phyloP scores from a whole-genome alignment of 495 filamentous ascomycete species.

The Aspergillus nanangensis region DNA sequence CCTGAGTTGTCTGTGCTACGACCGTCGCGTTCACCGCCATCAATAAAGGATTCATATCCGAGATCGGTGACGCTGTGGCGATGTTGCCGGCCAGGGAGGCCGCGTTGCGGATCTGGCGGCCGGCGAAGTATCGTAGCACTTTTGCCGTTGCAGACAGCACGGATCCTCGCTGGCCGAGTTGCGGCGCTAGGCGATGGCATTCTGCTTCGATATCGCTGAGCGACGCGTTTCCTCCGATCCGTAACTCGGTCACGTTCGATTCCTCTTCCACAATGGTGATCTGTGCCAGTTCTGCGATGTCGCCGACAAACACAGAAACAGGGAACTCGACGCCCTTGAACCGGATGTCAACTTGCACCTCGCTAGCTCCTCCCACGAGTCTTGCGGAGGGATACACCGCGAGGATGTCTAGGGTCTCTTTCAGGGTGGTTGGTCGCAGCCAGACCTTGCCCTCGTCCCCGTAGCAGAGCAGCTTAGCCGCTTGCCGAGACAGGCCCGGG shows the following conservation, averaged over 20 bases:
- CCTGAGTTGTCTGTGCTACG: constrained; percentile 62
- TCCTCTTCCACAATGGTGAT: constrained; percentile 68
- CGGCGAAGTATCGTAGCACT: constrained; percentile 84
- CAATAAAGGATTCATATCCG: constrained; percentile 91
- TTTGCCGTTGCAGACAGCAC: constrained; percentile 68
- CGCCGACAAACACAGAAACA: constrained; percentile 84
- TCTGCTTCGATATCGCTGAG: constrained; percentile 76
- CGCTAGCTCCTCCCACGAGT: constrained; percentile 89
- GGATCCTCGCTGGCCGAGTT: constrained; percentile 4
- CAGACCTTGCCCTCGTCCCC: constrained; percentile 91
- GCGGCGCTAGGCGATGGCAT: constrained; percentile 4
- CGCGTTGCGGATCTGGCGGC: constrained; percentile 94
- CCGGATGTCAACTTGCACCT: constrained; percentile 96
- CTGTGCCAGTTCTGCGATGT: constrained; percentile 79
- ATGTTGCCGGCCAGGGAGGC: constrained; percentile 94
- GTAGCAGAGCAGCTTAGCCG: constrained; percentile 74
- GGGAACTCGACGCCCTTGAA: constrained; percentile 90
- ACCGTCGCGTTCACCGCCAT: constrained; percentile 77
- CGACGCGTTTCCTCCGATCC: constrained; percentile 85
- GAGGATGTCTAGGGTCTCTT: constrained; percentile 87
- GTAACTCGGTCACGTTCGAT: constrained; percentile 43
- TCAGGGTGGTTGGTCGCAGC: constrained; percentile 80
- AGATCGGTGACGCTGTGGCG: constrained; percentile 92
- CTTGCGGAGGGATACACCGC: constrained; percentile 76
- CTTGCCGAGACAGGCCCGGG: constrained; percentile 71